phyloP scores from a whole-genome alignment of 139 green algal genomes.

The Closterium sp. region DNA sequence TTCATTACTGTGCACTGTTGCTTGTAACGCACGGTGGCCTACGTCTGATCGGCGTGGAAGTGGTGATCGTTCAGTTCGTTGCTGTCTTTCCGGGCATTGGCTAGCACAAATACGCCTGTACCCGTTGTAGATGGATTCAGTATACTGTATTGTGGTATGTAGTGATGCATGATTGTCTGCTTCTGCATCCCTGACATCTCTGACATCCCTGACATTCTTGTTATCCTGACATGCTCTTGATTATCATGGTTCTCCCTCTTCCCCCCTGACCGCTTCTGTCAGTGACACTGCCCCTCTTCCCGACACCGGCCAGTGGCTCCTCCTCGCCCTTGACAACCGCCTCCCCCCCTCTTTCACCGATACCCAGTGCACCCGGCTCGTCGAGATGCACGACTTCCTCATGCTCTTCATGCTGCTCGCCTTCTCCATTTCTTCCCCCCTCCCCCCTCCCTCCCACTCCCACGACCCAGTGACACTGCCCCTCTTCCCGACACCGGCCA shows the following conservation, averaged over 20 bases:
- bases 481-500: constrained; percentile 40
- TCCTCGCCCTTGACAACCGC: constrained; percentile 36
- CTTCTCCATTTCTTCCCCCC: constrained; percentile 15
- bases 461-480: not conserved
- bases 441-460: not conserved
- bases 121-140: no score
- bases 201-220: no score
- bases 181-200: no score
- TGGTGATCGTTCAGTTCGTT: no score
- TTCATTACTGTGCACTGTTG: not conserved
- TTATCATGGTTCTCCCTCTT: not conserved
- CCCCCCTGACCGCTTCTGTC: not conserved
- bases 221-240: not conserved
- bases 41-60: no score
- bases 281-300: constrained; percentile 23
- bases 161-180: no score
- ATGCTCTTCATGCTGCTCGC: constrained; percentile 49
- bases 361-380: constrained; percentile 4
- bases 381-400: constrained; percentile 44
- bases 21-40: no score
- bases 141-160: no score
- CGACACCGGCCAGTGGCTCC: constrained; percentile 39
- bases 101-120: no score
- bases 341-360: not conserved
- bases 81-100: no score